Percentiles rank a stretch among this genome's conserved stretches.
Evolutionary conservation across 2,329 filamentous ascomycete genomes (phyloP).

Genomic region (Mycosphaerelloides madeirae): DNA sequence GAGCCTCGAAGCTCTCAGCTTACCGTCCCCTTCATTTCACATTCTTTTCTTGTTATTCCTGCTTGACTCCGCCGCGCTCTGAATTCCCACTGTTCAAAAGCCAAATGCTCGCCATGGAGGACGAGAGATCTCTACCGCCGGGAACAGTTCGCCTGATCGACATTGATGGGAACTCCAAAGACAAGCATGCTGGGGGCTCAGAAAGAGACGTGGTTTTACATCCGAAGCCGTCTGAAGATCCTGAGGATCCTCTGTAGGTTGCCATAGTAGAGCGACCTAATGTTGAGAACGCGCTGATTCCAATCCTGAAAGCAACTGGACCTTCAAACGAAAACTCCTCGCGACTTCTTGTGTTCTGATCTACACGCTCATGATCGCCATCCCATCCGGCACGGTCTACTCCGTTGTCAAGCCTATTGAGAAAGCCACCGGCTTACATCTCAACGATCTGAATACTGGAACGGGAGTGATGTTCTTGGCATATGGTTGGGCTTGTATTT

Average conservation of each 20-base stretch:
- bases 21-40: too few relatives aligned
- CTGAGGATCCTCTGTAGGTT: constrained; percentile 40
- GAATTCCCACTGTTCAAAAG: too few relatives aligned
- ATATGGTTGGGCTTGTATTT: constrained; percentile 48
- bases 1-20: too few relatives aligned
- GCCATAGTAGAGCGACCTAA: background rate
- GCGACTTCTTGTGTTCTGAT: constrained; percentile 37
- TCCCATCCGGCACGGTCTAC: constrained; percentile 47
- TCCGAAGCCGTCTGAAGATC: constrained; percentile 40
- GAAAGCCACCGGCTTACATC: constrained; percentile 43
- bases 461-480: constrained; percentile 50
- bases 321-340: constrained; percentile 38
- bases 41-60: too few relatives aligned
- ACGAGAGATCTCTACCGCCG: constrained; percentile 23
- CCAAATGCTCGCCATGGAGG: background rate
- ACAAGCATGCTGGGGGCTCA: constrained; percentile 33
- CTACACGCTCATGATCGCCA: constrained; percentile 47
- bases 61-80: too few relatives aligned
- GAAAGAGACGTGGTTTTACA: constrained; percentile 38
- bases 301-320: constrained; percentile 36
- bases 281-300: background rate
- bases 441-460: constrained; percentile 44
- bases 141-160: constrained; percentile 44
- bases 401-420: constrained; percentile 47
- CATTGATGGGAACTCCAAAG: constrained; percentile 32